Evolutionary conservation across 2,329 filamentous ascomycete genomes (phyloP).

Genomic region (Colletotrichum orchidophilum): DNA sequence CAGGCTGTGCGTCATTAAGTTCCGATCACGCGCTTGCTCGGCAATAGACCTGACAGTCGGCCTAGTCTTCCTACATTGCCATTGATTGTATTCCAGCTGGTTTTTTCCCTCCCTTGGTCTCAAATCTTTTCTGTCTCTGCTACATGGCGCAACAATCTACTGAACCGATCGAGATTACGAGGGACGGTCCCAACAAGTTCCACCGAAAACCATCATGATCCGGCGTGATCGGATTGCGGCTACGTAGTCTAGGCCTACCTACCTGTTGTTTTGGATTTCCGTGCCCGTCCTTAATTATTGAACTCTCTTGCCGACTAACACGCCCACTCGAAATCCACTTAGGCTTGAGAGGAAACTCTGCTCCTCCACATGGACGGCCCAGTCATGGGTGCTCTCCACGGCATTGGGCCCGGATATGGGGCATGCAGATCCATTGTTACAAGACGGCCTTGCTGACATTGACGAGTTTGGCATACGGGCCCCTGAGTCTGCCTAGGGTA

Average conservation of each 20-base stretch:
- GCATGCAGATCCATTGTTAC: neutral
- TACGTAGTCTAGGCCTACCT: neutral
- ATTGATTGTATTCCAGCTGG: neutral
- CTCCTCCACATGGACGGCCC: neutral
- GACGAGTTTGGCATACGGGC: neutral
- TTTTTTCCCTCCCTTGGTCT: neutral
- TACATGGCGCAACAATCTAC: neutral
- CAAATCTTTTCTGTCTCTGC: neutral
- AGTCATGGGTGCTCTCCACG: neutral
- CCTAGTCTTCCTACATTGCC: slow-evolving; percentile 6
- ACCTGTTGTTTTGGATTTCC: neutral
- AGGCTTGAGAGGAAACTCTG: neutral
- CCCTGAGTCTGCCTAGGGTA: neutral
- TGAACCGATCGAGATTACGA: slow-evolving; percentile 8
- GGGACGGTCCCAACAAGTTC: neutral
- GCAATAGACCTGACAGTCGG: neutral
- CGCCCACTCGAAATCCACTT: neutral
- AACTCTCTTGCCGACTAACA: neutral
- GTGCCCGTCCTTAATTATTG: neutral
- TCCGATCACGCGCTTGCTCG: neutral
- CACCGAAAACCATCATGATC: neutral
- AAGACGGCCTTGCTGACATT: neutral
- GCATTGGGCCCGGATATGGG: neutral
- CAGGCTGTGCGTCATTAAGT: neutral
- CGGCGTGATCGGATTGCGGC: neutral